A percentile compares a stretch with the other conserved stretches of the same genome.
These are phyloP conservation scores for Xerocomus brunneocitrinus DNA, from an alignment of 768 basidiomycete genomes.

Conservation along the genomic window DNA sequence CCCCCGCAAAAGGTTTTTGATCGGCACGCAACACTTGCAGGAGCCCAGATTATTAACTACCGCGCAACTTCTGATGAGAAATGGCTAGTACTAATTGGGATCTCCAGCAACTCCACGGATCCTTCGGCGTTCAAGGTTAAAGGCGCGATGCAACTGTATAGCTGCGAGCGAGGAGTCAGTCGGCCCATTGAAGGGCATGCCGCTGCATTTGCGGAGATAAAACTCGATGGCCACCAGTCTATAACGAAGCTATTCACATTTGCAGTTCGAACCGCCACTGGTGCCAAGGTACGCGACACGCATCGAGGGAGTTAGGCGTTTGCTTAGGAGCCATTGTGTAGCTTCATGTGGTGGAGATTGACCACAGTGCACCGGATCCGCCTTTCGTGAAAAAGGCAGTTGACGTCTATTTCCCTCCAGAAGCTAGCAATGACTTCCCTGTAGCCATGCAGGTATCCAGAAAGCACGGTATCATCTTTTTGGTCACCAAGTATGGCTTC, in stretches of 20 bases:
- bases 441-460: constrained; percentile 99
- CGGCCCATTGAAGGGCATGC: constrained; percentile 99
- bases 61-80: constrained; percentile 89
- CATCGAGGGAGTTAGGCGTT: not conserved
- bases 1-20: constrained; percentile 93
- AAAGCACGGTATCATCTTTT: constrained; percentile 93
- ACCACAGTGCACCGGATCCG: constrained; percentile 88
- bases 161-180: constrained; percentile 84
- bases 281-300: constrained; percentile 75
- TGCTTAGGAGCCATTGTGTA: constrained; percentile 30
- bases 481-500: constrained; percentile 98
- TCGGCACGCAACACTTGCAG: constrained; percentile 89
- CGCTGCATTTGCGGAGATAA: constrained; percentile 90
- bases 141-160: constrained; percentile 97
- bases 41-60: constrained; percentile 98
- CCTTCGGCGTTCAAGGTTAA: constrained; percentile 98
- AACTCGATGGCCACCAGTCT: constrained; percentile 81
- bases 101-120: constrained; percentile 86
- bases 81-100: constrained; percentile 96
- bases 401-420: constrained; percentile 98
- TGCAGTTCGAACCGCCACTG: constrained; percentile 92
- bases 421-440: constrained; percentile 97
- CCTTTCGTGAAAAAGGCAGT: constrained; percentile 96
- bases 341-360: constrained; percentile 98
- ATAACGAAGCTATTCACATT: constrained; percentile 92